Evolutionary conservation across 1,284 basidiomycete genomes (phyloP).

Genomic region (Malassezia globosa): DNA sequence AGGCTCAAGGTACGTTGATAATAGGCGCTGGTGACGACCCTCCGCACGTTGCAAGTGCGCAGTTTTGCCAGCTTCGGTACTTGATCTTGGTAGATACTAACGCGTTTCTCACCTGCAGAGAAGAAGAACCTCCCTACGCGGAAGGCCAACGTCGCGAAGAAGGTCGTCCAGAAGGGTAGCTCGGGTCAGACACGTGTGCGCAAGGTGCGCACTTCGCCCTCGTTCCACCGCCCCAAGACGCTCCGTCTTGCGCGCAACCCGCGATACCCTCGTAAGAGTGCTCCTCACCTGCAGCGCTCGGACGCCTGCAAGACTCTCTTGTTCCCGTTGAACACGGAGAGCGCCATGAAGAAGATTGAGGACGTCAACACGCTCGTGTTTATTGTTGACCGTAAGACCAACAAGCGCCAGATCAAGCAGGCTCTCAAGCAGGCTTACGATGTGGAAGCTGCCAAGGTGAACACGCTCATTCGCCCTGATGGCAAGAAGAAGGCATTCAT

Average conservation of each 20-base stretch:
- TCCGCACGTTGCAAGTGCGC: too few species aligned
- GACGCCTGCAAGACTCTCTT: constrained; percentile 92
- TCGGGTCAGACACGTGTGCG: constrained; percentile 60
- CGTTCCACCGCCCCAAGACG: constrained; percentile 95
- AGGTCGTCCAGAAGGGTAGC: constrained; percentile 82
- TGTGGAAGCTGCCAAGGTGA: constrained; percentile 87
- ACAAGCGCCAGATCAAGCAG: constrained; percentile 92
- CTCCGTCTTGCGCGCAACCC: constrained; percentile 71
- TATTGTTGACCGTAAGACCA: constrained; percentile 84
- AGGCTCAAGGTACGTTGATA: constrained; percentile 9
- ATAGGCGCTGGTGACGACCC: too few species aligned
- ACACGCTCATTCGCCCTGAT: constrained; percentile 97
- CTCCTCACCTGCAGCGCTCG: constrained; percentile 90
- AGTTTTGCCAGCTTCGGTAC: too few species aligned
- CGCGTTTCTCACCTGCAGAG: constrained; percentile 2
- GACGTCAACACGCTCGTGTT: constrained; percentile 99
- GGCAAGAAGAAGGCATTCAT: constrained; percentile 99
- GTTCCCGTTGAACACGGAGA: constrained; percentile 57
- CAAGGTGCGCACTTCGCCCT: constrained; percentile 74
- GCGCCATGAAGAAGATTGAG: constrained; percentile 76
- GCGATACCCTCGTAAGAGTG: constrained; percentile 85
- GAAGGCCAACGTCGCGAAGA: constrained; percentile 77
- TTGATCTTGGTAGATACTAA: constrained; percentile 5
- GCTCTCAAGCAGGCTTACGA: constrained; percentile 99
- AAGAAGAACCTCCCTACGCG: constrained; percentile 13